These are phyloP conservation scores for Alternaria sp. DNA, from an alignment of 2,329 filamentous ascomycete species.

Conservation along the genomic window DNA sequence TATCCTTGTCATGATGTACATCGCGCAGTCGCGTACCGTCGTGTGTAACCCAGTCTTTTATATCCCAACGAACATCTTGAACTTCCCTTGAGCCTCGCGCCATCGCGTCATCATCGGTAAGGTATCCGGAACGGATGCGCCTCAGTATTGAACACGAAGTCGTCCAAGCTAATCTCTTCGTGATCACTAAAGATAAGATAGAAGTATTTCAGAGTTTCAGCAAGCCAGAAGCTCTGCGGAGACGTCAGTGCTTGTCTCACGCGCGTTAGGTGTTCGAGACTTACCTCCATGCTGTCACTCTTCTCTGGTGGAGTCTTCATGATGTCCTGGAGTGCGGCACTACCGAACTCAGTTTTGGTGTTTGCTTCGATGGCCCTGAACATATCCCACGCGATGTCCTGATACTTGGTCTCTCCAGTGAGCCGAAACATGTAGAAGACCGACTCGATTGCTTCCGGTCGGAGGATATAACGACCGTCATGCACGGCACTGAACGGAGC, in stretches of 20 bases:
- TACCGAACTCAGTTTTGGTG: constrained; percentile 55
- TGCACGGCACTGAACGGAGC: too few species aligned
- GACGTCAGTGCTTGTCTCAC: background rate
- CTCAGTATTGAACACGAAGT: constrained; percentile 70
- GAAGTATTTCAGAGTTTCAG: constrained; percentile 93
- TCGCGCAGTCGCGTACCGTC: background rate
- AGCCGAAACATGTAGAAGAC: constrained; percentile 60
- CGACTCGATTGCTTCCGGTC: too few species aligned
- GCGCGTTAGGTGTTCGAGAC: background rate
- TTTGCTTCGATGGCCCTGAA: constrained; percentile 54
- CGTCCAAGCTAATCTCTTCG: constrained; percentile 70
- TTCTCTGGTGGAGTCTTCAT: constrained; percentile 51
- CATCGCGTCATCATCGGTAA: background rate
- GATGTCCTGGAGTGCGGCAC: constrained; percentile 56
- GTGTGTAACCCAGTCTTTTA: too few species aligned
- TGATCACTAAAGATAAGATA: constrained; percentile 81
- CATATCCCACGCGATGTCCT: constrained; percentile 60
- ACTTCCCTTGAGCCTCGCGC: too few species aligned
- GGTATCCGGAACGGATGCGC: constrained; percentile 59
- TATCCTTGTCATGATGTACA: background rate
- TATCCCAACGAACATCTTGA: too few species aligned
- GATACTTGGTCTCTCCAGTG: constrained; percentile 60
- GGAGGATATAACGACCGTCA: too few species aligned
- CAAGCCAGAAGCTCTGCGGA: constrained; percentile 83
- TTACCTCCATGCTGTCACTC: constrained; percentile 54